A percentile compares a stretch with the other conserved stretches of the same genome.
phyloP scores from a whole-genome alignment of 108 stramenopile genomes.

The Parmales sp. region DNA sequence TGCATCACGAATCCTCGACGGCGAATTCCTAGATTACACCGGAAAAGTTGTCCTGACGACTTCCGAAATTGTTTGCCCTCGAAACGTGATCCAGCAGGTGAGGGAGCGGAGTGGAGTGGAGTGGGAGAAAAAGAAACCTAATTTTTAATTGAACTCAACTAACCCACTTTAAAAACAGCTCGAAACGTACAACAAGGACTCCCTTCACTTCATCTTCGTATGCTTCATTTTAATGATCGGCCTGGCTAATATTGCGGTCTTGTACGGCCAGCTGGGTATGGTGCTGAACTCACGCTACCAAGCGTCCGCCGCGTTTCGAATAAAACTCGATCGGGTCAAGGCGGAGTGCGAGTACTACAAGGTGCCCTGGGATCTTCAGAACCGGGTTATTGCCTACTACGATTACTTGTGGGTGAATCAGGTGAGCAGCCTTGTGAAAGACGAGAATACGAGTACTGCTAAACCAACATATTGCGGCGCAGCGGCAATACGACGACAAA shows the following conservation, averaged over 20 bases:
- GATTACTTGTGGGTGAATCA: slow-evolving; percentile 10
- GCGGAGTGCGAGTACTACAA: slow-evolving; percentile 12
- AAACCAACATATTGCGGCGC: too few relatives aligned
- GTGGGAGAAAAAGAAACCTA: too few relatives aligned
- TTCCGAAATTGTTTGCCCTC: not conserved
- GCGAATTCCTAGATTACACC: not conserved
- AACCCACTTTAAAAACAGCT: too few relatives aligned
- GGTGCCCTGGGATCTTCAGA: slow-evolving; percentile 10
- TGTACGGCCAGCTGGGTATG: not conserved
- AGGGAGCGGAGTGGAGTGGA: too few relatives aligned
- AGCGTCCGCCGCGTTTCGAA: not conserved
- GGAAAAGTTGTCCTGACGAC: not conserved
- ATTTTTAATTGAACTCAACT: too few relatives aligned
- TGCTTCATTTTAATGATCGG: not conserved
- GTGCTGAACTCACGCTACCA: not conserved
- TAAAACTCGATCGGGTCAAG: slow-evolving; percentile 11
- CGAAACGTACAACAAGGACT: not conserved
- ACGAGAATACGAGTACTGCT: too few relatives aligned
- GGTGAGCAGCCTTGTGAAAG: too few relatives aligned
- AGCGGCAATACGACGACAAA: slow-evolving; percentile 7
- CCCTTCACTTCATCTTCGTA: not conserved
- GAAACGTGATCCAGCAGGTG: not conserved
- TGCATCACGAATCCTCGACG: not conserved
- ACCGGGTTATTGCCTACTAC: not conserved
- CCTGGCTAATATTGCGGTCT: not conserved